Evolutionary conservation across 345 rosid genomes (phyloP), one percentile per base, ranked within the genome.

Genomic region (Turnera subulata): DNA sequence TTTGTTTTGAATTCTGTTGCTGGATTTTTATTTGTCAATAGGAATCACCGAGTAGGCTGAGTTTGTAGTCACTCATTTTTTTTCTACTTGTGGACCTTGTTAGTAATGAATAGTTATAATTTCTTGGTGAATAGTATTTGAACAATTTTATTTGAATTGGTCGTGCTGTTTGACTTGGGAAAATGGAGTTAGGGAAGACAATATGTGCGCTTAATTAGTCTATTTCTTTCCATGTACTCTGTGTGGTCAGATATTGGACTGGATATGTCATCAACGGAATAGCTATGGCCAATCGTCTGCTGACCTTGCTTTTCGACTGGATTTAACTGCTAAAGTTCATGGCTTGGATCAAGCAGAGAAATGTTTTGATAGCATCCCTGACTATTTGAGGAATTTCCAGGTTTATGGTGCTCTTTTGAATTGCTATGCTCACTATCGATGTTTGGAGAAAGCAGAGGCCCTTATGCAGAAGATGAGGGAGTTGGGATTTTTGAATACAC

Each of bases 381-480:
- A 57, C 42, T 20, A n/a, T 14, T 38, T 44, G 20, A 57, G 45
- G 25, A 16, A 16, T 13, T 42, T 42, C 12, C n/a, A 42, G 45
- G 45, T 42, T 42, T 42, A 42, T 42, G 45, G 45, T 42, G 45
- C 45, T 42, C 46, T 56, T 18, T 26, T 56, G 4, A 25, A 17
- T 44, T 56, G 49, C 24, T 43, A 56, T 43, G 61, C 61, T 17
- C 33, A n/a, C 18, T 26, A 55, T 18, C 37, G 14, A 16, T 42
- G 47, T 39, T 43, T 39, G 46, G 59, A 55, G 32, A 40, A 39
- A 55, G 59, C 47, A 21, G 59, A 55, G 33, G 43, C 23, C 17
- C 12, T 16, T 18, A 16, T 55, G 59, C 46, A 39, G 46, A 23
- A 39, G 11, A 37, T 39, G 46, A 22, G 26, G 47, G 59, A 39